Evolutionary conservation across 306 rosid species (phyloP), one percentile per base, ranked within the genome.

Genomic region (Lathyrus aphaca): DNA sequence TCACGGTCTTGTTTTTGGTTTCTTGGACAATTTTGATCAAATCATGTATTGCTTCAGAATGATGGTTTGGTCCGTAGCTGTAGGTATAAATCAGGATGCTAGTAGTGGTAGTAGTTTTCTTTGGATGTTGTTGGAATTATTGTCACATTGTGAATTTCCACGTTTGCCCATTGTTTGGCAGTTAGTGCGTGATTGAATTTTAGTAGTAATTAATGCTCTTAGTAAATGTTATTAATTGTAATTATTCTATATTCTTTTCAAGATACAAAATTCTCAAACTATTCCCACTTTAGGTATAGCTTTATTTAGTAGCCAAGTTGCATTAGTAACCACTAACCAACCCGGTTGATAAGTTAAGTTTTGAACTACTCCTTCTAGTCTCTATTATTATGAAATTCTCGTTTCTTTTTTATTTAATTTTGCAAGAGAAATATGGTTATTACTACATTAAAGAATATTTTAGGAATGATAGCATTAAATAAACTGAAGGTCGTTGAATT

Each of bases 61-160:
- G 54, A 50, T 63, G 77, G 42, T 56, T 51, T 71, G 75, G 40
- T 72, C 9, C 15, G 16, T 44, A 60, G 70, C 44, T 48, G 71
- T 60, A 66, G 79, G 69, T 66, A 66, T 76, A 71, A 68, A 76
- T 68, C 49, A 54, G 72, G 76, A 72, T 5, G 62, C 37, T 39
- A 29, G 17, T 56, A 56, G 39, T 55, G 21, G 59, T 54, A 54
- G 54, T 66, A 19, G 53, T 44, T 32, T 69, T 43, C 45, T 56
- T 58, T 35, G 10, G 25, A 19, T 69, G 51, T 19, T 64, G 64
- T 23, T 71, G 65, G 65, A 70, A 64, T 71, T 80, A 71, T 65
- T 69, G 67, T 74, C 58, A 48, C 77, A 11, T 17, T 55, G 74
- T 80, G 70, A 45, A 69, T 75, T 75, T 80, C 74, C 71, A 63